phyloP scores from a whole-genome alignment of 495 filamentous ascomycete genomes.

The Rostrohypoxylon terebratum region DNA sequence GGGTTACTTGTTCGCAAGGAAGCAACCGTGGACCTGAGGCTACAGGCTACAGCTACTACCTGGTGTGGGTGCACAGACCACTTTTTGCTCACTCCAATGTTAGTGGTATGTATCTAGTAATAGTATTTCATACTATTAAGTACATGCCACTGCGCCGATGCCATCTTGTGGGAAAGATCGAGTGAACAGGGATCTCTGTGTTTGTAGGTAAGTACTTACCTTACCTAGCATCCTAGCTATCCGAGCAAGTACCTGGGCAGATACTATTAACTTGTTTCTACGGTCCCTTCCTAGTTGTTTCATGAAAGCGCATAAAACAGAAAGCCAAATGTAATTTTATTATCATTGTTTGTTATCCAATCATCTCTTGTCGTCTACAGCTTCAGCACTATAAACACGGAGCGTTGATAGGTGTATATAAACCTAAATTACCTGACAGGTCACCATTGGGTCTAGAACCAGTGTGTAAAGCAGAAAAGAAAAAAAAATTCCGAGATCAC shows the following conservation, averaged over 20 bases:
- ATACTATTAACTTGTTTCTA: background rate
- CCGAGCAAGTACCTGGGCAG: background rate
- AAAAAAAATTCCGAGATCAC: background rate
- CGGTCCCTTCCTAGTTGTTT: slow-evolving; percentile 1
- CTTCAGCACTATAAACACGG: background rate
- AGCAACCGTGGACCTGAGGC: slow-evolving; percentile 27
- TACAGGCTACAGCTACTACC: slow-evolving; percentile 15
- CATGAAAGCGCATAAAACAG: slow-evolving; percentile 6
- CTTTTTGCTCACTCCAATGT: background rate
- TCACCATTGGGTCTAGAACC: background rate
- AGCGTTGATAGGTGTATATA: background rate
- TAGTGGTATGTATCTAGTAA: too few species aligned
- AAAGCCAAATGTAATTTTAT: slow-evolving; percentile 5
- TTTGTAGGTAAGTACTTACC: background rate
- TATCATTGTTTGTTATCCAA: background rate
- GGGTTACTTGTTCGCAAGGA: slow-evolving; percentile 52
- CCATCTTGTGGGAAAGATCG: background rate
- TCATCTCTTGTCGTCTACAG: background rate
- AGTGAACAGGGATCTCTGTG: background rate
- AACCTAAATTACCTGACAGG: background rate
- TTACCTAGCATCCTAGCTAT: background rate
- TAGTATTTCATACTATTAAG: background rate
- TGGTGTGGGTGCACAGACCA: slow-evolving; percentile 33
- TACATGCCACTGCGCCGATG: background rate
- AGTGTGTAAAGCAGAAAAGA: background rate